These are phyloP conservation scores for Triangularia verruculosa DNA, from an alignment of 2,329 filamentous ascomycete species.

Conservation along the genomic window DNA sequence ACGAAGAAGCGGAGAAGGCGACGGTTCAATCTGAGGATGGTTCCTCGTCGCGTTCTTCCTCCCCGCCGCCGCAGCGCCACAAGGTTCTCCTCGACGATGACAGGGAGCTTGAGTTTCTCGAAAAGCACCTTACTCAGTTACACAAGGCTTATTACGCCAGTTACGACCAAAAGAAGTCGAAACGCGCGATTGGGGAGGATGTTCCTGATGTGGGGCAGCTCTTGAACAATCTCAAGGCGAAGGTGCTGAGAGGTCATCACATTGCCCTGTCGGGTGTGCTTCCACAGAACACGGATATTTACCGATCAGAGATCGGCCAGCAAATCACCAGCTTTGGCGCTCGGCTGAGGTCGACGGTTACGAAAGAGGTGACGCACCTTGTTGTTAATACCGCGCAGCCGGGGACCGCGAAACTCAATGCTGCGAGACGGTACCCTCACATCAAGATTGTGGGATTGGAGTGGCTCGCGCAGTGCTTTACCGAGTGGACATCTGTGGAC, in stretches of 20 bases:
- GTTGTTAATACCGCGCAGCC: constrained; percentile 68
- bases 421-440: constrained; percentile 72
- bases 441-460: constrained; percentile 90
- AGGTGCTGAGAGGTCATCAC: constrained; percentile 69
- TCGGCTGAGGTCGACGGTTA: constrained; percentile 54
- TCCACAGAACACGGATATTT: constrained; percentile 74
- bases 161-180: constrained; percentile 60
- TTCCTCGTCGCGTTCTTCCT: constrained; percentile 24
- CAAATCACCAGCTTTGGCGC: constrained; percentile 88
- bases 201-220: constrained; percentile 84
- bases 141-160: constrained; percentile 80
- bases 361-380: constrained; percentile 66
- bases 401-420: constrained; percentile 85
- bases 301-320: constrained; percentile 79
- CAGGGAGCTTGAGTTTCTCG: constrained; percentile 72
- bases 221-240: constrained; percentile 77
- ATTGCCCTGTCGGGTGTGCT: constrained; percentile 91
- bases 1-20: constrained; percentile 58
- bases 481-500: constrained; percentile 76
- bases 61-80: constrained; percentile 53
- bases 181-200: constrained; percentile 45
- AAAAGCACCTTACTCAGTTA: constrained; percentile 70
- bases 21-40: constrained; percentile 43
- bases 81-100: constrained; percentile 87
- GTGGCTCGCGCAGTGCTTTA: constrained; percentile 84